Evolutionary conservation across 108 stramenopile genomes (phyloP), one percentile per base, ranked within the genome.

Genomic region (Aurantiochytrium sp.): DNA sequence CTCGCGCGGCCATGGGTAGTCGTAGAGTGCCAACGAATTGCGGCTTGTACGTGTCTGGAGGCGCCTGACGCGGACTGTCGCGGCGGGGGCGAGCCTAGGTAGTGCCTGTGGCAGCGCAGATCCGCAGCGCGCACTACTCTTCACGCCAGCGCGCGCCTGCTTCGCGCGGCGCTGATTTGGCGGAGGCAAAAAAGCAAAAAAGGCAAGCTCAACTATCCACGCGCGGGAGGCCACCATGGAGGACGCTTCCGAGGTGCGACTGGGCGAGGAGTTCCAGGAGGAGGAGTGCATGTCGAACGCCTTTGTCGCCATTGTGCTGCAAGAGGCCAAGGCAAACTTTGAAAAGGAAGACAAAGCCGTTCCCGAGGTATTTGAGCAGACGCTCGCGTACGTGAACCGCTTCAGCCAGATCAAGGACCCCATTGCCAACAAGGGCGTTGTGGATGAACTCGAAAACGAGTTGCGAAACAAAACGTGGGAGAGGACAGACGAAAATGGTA

Each of bases 331-430:
- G 45, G 25, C n/a, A 12, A 35, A 28, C 23, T 83, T 53, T 53
- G 76, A 83, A 45, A 21, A 83, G 51, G 76, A 83, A 18, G 76
- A 83, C 51, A 47, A 53, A 18, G 76, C 51, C 25, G 76, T 83
- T 1, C 76, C 76, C 51, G 76, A 83, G 76, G 76, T 83, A 6
- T 83, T 83, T 53, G 76, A 83, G 23, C 76, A 83, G 76, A 83
- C 76, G n/a, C 45, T 83, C 49, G 76, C 76, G n/a, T 83, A 83
- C 51, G 76, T 53, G 49, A 83, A 53, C 5, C 45, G 76, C 25
- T 83, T 83, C 51, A 83, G 76, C 76, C 76, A 83, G 51, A 83
- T 83, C 23, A 83, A 83, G 23, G 76, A 83, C 76, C 76, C 76
- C 12, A 28, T 83, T 18, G 51, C 51, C 14, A 83, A 83, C 76